Evolutionary conservation across 352 stramenopile genomes (phyloP), one percentile per base, ranked within the genome.

Genomic region (Phytophthora sp.): DNA sequence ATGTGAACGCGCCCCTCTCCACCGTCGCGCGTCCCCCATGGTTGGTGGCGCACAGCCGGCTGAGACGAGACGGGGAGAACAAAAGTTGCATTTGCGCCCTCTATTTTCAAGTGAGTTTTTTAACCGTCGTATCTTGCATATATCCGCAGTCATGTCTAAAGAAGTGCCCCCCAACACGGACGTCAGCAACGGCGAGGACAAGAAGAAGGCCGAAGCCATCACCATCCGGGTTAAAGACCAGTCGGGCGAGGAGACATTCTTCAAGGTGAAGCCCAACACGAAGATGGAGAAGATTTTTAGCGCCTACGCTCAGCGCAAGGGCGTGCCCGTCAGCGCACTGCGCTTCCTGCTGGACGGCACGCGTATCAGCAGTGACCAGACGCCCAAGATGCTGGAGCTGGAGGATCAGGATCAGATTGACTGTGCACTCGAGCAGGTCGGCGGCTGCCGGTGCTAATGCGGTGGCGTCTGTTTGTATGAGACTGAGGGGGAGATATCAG

Each of bases 221-320:
- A 95, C 87, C 20, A 95, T 95, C 71, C 85, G 87, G 61, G 87
- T 95, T 20, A 95, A 95, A 75, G 87, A 95, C 73, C 69, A 97
- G 84, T 95, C 87, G 16, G 92, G 91, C 35, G 91, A 98, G 62
- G 96, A 99, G 79, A 99, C 95, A 5, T 99, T 98, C 73, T 99
- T 99, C 82, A 99, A 99, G 84, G 97, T 99, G 44, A 99, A 99
- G 80, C 98, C 93, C 57, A 98, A 96, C 53, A 99, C 97, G 35
- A 98, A 98, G 84, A 99, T 99, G 97, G 85, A 94, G 56, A 99
- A 99, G 75, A 97, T 99, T 46, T 99, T 99, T 74, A 91, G 90
- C 55, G 96, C 96, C 4, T 99, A 98, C 70, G 96, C 97, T 11
- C 79, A 95, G 66, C 90, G 96, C 56, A 98, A 99, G 79, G 95